Base-by-base conservation (phyloP, 805 yeast genomes). In the Saturnispora ahearnii region DNA sequence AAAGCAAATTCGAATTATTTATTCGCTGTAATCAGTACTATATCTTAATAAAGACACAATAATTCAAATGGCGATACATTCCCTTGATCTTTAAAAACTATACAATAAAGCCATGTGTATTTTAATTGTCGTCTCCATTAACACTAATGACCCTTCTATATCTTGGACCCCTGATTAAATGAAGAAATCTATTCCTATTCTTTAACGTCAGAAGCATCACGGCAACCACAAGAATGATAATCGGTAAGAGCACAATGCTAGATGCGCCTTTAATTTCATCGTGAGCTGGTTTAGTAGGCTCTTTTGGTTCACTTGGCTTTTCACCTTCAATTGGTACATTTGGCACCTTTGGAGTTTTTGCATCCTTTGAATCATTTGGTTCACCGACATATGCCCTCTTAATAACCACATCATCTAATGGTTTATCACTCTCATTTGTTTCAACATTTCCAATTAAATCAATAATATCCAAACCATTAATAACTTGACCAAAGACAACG, bases 401-500 rank as follows among this genome's bases (percentile, higher is more conserved):
- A 48, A 82, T 73, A 11, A 55, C 64, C 11, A 81, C 69, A 21
- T 71, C 73, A 29, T 64, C 61, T 5, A 59, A 52, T 26, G 86
- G 86, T 51, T 62, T 69, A 53, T 73, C 72, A 0, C 52, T 33
- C 1, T 50, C 50, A 44, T 64, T 64, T 4, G 82, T 77, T 54
- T 78, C 68, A 46, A 78, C 77, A 46, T 70, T 68, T 63, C 84
- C 89, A 53, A 87, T 72, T 55, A 72, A 63, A 38, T 77, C 75
- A 41, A 87, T 73, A 5, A 83, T 74, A 22, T 82, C 84, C 51
- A 76, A 66, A 5, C 93, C 93, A 36, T 78, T 81, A 12, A 76
- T 60, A 44, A 86, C 81, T 67, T 84, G 88, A 44, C 93, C 95
- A 62, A 86, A 85, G 2, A 82, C 90, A 57, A 85, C 91, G 65